Percentiles rank a stretch among this genome's conserved stretches.
These are phyloP conservation scores for Tremella yokohamensis DNA, from an alignment of 768 basidiomycete genomes.

Conservation along the genomic window DNA sequence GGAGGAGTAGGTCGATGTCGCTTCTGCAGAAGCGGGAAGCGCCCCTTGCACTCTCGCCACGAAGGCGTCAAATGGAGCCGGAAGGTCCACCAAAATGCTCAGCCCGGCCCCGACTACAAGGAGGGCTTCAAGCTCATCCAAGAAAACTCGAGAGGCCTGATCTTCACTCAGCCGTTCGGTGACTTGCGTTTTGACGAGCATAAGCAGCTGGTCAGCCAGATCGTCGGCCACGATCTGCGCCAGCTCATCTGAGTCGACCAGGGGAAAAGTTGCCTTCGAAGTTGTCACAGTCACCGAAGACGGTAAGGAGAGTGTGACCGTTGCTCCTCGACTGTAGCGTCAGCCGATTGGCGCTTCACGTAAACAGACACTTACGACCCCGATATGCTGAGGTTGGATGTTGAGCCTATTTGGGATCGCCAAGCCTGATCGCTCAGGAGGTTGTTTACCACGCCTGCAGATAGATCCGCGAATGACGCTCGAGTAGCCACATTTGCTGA, in stretches of 20 bases:
- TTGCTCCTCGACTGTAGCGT: constrained; percentile 21
- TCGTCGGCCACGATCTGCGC: constrained; percentile 28
- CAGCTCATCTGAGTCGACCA: constrained; percentile 25
- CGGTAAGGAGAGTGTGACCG: constrained; percentile 13
- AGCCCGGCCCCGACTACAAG: not conserved
- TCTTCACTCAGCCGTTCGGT: too few relatives aligned
- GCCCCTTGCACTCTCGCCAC: too few relatives aligned
- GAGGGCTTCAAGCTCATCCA: not conserved
- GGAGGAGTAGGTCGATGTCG: too few relatives aligned
- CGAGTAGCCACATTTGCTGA: not conserved
- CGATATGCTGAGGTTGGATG: constrained; percentile 11
- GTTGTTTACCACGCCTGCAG: not conserved
- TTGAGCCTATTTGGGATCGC: constrained; percentile 7
- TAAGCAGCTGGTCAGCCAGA: constrained; percentile 22
- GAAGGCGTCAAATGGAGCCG: too few relatives aligned
- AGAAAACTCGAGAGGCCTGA: too few relatives aligned
- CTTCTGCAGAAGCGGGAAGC: too few relatives aligned
- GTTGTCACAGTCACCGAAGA: constrained; percentile 13
- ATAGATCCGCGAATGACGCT: not conserved
- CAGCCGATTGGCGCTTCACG: constrained; percentile 3
- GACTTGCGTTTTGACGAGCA: not conserved
- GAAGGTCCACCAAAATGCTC: too few relatives aligned
- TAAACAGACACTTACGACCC: constrained; percentile 11
- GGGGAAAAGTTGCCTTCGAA: constrained; percentile 30
- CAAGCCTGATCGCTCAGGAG: constrained; percentile 1